phyloP scores from a whole-genome alignment of 2,329 filamentous ascomycete genomes.

The Nemania bipapillata region DNA sequence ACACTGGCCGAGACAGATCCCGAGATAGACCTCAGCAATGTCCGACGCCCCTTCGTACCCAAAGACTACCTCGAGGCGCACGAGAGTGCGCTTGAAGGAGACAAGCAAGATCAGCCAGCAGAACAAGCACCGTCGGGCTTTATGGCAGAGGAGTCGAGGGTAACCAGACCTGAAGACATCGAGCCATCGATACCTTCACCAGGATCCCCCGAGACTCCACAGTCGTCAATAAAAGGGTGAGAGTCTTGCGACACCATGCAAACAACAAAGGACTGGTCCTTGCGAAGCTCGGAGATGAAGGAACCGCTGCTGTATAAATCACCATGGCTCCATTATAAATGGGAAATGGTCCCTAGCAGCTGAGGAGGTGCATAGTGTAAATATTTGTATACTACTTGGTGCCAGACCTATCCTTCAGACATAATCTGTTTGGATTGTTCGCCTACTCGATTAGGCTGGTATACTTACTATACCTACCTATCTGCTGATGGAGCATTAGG shows the following conservation, averaged over 20 bases:
- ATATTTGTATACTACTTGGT: constrained; percentile 35
- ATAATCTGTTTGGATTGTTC: constrained; percentile 8
- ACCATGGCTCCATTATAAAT: constrained; percentile 14
- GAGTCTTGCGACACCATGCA: neutral
- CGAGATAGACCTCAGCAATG: constrained; percentile 70
- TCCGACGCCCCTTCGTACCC: constrained; percentile 63
- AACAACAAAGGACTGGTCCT: neutral
- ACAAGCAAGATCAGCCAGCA: constrained; percentile 25
- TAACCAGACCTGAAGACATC: constrained; percentile 19
- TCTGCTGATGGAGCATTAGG: constrained; percentile 8
- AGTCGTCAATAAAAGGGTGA: constrained; percentile 43
- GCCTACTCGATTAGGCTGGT: too few relatives aligned
- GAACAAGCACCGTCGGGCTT: constrained; percentile 32
- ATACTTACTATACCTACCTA: too few relatives aligned
- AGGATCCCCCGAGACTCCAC: constrained; percentile 36
- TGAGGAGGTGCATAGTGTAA: constrained; percentile 34
- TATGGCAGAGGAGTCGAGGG: constrained; percentile 33
- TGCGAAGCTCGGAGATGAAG: neutral
- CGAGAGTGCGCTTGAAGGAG: constrained; percentile 46
- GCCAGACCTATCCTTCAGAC: neutral
- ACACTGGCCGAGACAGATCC: constrained; percentile 72
- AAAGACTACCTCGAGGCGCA: constrained; percentile 49
- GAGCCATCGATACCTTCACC: constrained; percentile 32
- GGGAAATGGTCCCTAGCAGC: constrained; percentile 2
- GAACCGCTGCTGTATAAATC: constrained; percentile 5